Base-by-base conservation (phyloP, 495 filamentous ascomycete species). In the Aspergillus bridgeri region DNA sequence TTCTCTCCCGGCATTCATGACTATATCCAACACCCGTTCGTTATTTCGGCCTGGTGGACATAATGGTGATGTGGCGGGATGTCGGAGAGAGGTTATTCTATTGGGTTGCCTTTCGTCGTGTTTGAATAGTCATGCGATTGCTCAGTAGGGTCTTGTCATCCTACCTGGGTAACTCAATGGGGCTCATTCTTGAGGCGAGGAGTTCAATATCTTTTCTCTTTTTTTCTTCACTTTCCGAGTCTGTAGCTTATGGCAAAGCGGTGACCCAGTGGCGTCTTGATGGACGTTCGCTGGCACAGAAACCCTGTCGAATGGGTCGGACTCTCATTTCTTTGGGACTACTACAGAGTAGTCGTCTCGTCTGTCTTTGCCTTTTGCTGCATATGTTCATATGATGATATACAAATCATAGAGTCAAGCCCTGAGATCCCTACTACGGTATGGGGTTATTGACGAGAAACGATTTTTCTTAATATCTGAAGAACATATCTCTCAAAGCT, bases 181-280 rank as follows among this genome's bases (percentile, higher is more conserved):
- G 94, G 94, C 94, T 96, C 91, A 98, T 96, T 97, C 91, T 96
- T 90, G 94, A 90, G 86, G 89, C 91, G 92, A 96, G 92, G 89
- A 86, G 89, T 84, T 81, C 80, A 60, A 54, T 63, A 73, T 65
- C 65, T 65, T 65, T 66, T 68, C 75, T 72, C 72, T 73, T 76
- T 70, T 67, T 76, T 66, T 67, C 69, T 65, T 65, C 73, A 66
- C 70, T 71, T 75, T 68, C 66, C 49, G 75, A 75, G 79, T 86
- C 83, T 79, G 82, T 84, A 83, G 83, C 83, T 85, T 85, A 85
- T 84, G 71, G 78, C 67, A 85, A 84, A 82, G 79, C 77, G 78
- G 79, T 72, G 73, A 62, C 44, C 13, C 6, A 18, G 50, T 65
- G 43, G 46, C 29, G 20, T 48, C 21, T 44, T 23, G 1, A 59